Evolutionary conservation across 306 rosid species (phyloP).

Genomic region (Vigna reflexopilosa): DNA sequence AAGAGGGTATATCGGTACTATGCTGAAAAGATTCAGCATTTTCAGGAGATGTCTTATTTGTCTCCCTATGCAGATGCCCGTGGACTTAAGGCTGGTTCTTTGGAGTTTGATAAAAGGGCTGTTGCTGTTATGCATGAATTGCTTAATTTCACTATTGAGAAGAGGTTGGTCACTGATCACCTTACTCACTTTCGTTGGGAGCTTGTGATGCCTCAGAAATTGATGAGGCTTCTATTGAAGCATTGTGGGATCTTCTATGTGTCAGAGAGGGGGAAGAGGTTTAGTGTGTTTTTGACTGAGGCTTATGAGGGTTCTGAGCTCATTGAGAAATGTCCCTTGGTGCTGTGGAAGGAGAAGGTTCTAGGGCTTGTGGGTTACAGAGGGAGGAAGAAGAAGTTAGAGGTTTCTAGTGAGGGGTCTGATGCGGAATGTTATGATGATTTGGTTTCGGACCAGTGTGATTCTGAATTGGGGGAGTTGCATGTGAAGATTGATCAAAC

Average conservation of each 20-base stretch:
- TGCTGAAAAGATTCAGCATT: constrained; percentile 69
- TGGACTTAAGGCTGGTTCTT: constrained; percentile 69
- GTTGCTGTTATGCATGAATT: constrained; percentile 90
- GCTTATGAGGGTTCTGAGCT: constrained; percentile 80
- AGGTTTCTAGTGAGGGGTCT: constrained; percentile 57
- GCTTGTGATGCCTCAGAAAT: constrained; percentile 89
- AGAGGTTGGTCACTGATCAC: constrained; percentile 90
- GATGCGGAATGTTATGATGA: constrained; percentile 60
- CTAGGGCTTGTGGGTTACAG: constrained; percentile 51
- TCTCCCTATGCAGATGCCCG: constrained; percentile 90
- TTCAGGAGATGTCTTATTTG: constrained; percentile 75
- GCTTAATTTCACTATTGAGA: constrained; percentile 81
- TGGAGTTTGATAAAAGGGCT: constrained; percentile 89
- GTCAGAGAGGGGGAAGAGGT: constrained; percentile 94
- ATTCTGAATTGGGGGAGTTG: constrained; percentile 57
- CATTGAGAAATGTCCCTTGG: constrained; percentile 78
- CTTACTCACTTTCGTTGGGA: constrained; percentile 88
- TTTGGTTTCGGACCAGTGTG: constrained; percentile 41
- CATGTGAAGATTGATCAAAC: constrained; percentile 48
- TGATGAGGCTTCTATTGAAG: constrained; percentile 89
- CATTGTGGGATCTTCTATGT: constrained; percentile 89
- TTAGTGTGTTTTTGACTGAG: constrained; percentile 77
- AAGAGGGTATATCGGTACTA: constrained; percentile 59
- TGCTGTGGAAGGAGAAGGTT: constrained; percentile 79
- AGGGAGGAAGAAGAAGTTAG: constrained; percentile 74